Percentiles rank a stretch among this genome's conserved stretches.
Conservation (phyloP, 179 eudicot species). For the Gypsophila paniculata region DNA sequence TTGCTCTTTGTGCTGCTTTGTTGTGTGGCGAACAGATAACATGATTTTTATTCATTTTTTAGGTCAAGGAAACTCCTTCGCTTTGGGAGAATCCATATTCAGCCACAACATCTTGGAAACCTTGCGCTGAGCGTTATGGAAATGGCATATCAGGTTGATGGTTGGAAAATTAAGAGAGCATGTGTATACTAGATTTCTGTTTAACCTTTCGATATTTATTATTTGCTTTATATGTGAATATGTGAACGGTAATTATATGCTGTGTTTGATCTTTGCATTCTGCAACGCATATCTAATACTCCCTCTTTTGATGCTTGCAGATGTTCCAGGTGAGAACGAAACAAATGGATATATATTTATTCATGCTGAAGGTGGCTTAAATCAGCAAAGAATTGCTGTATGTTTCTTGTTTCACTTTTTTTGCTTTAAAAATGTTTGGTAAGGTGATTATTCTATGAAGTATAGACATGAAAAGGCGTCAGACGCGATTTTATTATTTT, state of each 20-base stretch:
- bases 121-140: conserved; percentile 78
- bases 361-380: conserved; percentile 98
- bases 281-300: conserved; percentile 4
- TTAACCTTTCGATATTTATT: not conserved
- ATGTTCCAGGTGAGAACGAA: conserved; percentile 74
- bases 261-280: not conserved
- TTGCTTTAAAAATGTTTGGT: not conserved
- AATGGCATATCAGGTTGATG: conserved; percentile 61
- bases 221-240: not conserved
- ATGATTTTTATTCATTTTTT: conserved; percentile 14
- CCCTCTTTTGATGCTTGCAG: conserved; percentile 39
- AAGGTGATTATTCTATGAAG: not conserved
- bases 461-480: not conserved
- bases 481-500: not conserved
- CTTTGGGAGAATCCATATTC: conserved; percentile 95
- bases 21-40: not conserved
- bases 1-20: not conserved
- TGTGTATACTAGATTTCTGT: not conserved
- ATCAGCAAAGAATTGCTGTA: conserved; percentile 98
- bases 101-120: conserved; percentile 96
- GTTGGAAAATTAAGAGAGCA: not conserved
- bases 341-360: conserved; percentile 94
- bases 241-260: not conserved
- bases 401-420: conserved; percentile 25
- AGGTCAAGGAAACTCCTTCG: conserved; percentile 88